A percentile compares a stretch with the other conserved stretches of the same genome.
These are phyloP conservation scores for Saccharomycopsis javanensis DNA, from an alignment of 805 yeast species.

Conservation along the genomic window DNA sequence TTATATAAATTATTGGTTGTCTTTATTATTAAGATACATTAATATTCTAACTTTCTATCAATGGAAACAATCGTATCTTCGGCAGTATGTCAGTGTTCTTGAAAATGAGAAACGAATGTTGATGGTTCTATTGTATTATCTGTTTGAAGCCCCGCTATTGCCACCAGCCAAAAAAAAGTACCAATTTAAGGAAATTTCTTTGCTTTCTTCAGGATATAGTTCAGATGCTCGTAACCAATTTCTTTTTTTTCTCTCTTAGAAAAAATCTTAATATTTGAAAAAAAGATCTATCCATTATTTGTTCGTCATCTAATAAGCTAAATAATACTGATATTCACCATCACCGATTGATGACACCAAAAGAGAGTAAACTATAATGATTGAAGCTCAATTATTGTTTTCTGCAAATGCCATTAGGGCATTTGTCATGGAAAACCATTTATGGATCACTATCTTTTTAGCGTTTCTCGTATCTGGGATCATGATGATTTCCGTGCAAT, in stretches of 20 bases:
- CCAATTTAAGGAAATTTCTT: too few species aligned
- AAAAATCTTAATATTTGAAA: too few species aligned
- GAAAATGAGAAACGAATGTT: background rate
- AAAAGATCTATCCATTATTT: too few species aligned
- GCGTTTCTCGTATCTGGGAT: conserved; percentile 7
- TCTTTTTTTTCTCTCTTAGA: too few species aligned
- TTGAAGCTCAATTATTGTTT: background rate
- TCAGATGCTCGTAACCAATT: too few species aligned
- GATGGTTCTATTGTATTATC: background rate
- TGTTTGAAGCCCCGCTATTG: background rate
- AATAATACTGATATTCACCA: too few species aligned
- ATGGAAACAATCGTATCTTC: background rate
- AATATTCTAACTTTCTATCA: background rate
- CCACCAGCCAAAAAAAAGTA: too few species aligned
- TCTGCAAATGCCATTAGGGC: background rate
- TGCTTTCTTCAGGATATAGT: too few species aligned
- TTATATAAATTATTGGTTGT: too few species aligned
- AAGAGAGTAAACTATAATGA: background rate
- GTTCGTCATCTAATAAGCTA: too few species aligned
- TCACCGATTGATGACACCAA: background rate
- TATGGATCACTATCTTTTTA: conserved; percentile 1
- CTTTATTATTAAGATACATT: too few species aligned
- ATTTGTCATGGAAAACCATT: conserved; percentile 1
- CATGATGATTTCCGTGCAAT: conserved; percentile 3
- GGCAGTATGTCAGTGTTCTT: background rate